phyloP scores from a whole-genome alignment of 1,284 basidiomycete species.

The Golubevia pallescens region DNA sequence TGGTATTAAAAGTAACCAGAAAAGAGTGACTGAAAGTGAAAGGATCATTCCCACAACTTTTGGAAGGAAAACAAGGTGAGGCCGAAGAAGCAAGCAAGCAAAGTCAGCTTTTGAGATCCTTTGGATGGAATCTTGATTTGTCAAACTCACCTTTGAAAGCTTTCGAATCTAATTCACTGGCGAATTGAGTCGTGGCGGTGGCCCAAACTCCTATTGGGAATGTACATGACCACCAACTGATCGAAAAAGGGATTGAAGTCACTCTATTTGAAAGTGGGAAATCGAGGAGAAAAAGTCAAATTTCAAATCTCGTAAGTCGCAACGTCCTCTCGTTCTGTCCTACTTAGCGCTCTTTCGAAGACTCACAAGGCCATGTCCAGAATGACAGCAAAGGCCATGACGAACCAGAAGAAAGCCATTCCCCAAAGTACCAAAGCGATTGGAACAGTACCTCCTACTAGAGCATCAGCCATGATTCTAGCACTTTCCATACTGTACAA shows the following conservation, averaged over 20 bases:
- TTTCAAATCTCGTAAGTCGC: too few relatives aligned
- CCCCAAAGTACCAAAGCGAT: constrained; percentile 67
- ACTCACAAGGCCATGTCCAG: constrained; percentile 24
- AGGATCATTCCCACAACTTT: constrained; percentile 70
- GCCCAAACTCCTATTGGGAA: constrained; percentile 71
- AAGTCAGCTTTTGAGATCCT: too few relatives aligned
- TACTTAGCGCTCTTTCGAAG: background rate
- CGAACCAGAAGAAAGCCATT: constrained; percentile 66
- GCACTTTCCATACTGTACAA: constrained; percentile 17
- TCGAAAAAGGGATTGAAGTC: constrained; percentile 20
- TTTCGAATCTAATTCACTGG: constrained; percentile 69
- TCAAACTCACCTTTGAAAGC: too few relatives aligned
- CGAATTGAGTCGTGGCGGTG: constrained; percentile 71
- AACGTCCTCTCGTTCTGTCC: too few relatives aligned
- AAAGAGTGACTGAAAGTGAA: constrained; percentile 68
- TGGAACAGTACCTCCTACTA: constrained; percentile 28
- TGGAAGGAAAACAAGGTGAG: too few relatives aligned
- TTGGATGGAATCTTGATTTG: too few relatives aligned
- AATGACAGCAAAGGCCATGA: constrained; percentile 60
- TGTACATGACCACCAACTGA: constrained; percentile 62
- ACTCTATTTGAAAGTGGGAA: constrained; percentile 11
- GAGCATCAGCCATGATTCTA: constrained; percentile 29
- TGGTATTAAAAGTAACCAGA: constrained; percentile 67
- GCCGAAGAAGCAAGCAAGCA: too few relatives aligned
- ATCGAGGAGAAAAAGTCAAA: constrained; percentile 21